Conservation (phyloP, 495 filamentous ascomycete species). For the Talaromyces trachyspermus region DNA sequence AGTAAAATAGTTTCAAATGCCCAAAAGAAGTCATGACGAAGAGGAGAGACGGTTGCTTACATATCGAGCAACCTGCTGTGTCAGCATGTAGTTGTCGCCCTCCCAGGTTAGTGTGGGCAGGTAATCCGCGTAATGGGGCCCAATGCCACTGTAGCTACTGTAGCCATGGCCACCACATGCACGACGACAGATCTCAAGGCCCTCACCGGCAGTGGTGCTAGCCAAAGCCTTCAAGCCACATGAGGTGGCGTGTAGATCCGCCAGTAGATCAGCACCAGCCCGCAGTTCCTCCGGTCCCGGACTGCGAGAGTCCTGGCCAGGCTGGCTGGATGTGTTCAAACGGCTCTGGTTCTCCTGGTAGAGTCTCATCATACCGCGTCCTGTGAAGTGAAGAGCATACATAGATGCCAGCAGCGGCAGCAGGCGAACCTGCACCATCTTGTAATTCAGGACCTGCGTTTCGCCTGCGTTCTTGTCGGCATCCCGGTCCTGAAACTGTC, state of each 20-base stretch:
- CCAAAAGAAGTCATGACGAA: too few species aligned
- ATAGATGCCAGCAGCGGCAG: conserved; percentile 64
- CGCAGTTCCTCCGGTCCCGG: conserved; percentile 58
- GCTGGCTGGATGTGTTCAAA: conserved; percentile 41
- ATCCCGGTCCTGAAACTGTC: conserved; percentile 67
- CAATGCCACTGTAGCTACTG: conserved; percentile 60
- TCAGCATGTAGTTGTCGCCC: conserved; percentile 73
- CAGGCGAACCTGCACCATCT: conserved; percentile 66
- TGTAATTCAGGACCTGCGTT: conserved; percentile 66
- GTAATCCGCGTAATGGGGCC: conserved; percentile 60
- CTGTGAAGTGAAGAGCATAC: conserved; percentile 69
- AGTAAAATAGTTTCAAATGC: too few species aligned
- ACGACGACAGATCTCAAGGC: conserved; percentile 62
- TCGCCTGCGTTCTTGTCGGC: conserved; percentile 48
- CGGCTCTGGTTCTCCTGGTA: conserved; percentile 59
- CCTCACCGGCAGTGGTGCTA: conserved; percentile 59
- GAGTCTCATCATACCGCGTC: conserved; percentile 57
- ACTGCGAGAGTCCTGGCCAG: conserved; percentile 40
- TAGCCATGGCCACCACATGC: conserved; percentile 73
- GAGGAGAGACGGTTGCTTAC: conserved; percentile 20
- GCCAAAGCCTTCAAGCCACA: conserved; percentile 66
- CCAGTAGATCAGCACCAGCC: conserved; percentile 56
- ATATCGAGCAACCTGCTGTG: conserved; percentile 70
- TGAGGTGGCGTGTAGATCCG: conserved; percentile 67
- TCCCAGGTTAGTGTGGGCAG: conserved; percentile 58